These are phyloP conservation scores for Magnolia sinica DNA, from an alignment of 164 flowering plant species.

Conservation along the genomic window DNA sequence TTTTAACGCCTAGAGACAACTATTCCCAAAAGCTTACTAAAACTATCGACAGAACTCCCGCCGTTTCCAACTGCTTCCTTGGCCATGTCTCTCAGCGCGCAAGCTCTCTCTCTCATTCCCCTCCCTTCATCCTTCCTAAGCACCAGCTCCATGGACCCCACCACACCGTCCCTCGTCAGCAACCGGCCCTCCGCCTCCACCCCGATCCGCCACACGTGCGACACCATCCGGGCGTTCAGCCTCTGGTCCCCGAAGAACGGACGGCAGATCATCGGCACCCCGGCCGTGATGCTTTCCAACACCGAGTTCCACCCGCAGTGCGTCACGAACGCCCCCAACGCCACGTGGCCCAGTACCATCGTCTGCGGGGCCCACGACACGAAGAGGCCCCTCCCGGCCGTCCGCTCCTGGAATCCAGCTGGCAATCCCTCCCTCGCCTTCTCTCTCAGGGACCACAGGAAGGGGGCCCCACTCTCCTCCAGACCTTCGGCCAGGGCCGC, in stretches of 20 bases:
- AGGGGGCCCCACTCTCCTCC: slow-evolving; percentile 25
- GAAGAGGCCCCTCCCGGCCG: slow-evolving; percentile 16
- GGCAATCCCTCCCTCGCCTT: slow-evolving; percentile 12
- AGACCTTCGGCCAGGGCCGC: slow-evolving; percentile 28
- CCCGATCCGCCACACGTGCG: slow-evolving; percentile 21
- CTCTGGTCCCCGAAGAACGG: slow-evolving; percentile 34
- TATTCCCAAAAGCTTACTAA: slow-evolving; percentile 10
- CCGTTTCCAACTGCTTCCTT: slow-evolving; percentile 14
- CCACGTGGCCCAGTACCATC: slow-evolving; percentile 18
- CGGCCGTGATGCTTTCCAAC: slow-evolving; percentile 26
- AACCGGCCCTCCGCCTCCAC: slow-evolving; percentile 12
- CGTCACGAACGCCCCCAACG: slow-evolving; percentile 28
- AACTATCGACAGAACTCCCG: slow-evolving; percentile 20
- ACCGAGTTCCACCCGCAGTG: slow-evolving; percentile 40
- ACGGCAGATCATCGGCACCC: slow-evolving; percentile 33
- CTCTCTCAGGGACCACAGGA: slow-evolving; percentile 26
- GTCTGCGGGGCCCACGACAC: slow-evolving; percentile 37
- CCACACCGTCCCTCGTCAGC: slow-evolving; percentile 15
- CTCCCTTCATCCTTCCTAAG: slow-evolving; percentile 13
- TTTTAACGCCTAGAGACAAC: not conserved
- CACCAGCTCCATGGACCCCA: slow-evolving; percentile 12
- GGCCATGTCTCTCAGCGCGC: slow-evolving; percentile 13
- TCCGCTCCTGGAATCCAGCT: slow-evolving; percentile 20
- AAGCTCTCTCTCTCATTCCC: slow-evolving; percentile 18
- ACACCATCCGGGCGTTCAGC: slow-evolving; percentile 21